Evolutionary conservation across 306 rosid species (phyloP).

Genomic region (peach (Prunus persica)): DNA sequence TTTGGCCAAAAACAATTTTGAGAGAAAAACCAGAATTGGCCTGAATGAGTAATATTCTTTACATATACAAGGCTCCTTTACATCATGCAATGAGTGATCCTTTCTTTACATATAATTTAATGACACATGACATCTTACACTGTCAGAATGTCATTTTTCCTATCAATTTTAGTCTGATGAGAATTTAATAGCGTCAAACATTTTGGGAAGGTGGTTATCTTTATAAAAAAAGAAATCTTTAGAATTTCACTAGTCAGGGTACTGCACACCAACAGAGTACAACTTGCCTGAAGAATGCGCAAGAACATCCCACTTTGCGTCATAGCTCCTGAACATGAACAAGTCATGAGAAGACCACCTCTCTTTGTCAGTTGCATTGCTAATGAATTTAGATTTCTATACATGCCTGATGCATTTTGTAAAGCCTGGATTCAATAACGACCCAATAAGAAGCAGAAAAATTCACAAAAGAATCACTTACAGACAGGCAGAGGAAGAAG

Average conservation of each 20-base stretch:
- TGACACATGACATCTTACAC: not conserved
- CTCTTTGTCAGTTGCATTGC: slow-evolving; percentile 82
- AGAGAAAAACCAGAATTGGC: no score
- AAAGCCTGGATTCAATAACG: slow-evolving; percentile 50
- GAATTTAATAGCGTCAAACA: not conserved
- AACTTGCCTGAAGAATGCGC: slow-evolving; percentile 73
- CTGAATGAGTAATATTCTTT: not conserved
- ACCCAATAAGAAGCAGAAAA: slow-evolving; percentile 9
- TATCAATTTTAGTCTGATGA: no score
- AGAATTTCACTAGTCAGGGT: no score
- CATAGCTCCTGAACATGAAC: slow-evolving; percentile 94
- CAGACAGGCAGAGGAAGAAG: slow-evolving; percentile 3
- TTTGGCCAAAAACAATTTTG: not conserved
- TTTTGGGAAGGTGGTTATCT: not conserved
- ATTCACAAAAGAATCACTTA: slow-evolving; percentile 5
- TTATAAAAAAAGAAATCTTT: no score
- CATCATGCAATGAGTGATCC: no score
- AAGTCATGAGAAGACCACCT: slow-evolving; percentile 94
- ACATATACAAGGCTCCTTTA: not conserved
- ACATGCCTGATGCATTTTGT: slow-evolving; percentile 84
- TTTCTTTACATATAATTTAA: not conserved
- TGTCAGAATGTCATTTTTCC: not conserved
- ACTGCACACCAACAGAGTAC: not conserved
- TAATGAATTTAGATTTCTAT: slow-evolving; percentile 73
- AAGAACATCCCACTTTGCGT: slow-evolving; percentile 78